Base-by-base conservation (phyloP, 768 basidiomycete species). In the Boletus eberwhitei region DNA sequence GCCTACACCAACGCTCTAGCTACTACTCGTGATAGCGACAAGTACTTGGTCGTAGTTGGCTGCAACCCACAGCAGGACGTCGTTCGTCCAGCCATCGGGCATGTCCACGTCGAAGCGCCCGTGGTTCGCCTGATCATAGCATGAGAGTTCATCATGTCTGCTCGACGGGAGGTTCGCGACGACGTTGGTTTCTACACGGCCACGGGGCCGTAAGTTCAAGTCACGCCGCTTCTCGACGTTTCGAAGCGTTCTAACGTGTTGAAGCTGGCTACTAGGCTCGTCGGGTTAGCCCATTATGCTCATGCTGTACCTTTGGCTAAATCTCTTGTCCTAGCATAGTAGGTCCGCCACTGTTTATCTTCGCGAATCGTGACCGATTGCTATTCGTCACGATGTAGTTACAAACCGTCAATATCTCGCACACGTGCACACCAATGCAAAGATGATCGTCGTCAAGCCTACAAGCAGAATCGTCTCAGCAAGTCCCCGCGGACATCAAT, bases 41-140 rank as follows among this genome's bases (percentile, higher is more conserved):
- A 93, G 76, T 13, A 80, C 66, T 2, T 74, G 46, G 0, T 88
- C 90, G 61, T 86, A 90, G 42, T 75, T 78, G 57, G 79, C 81
- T 19, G 88, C 84, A 21, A 88, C 74, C 86, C 87, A 92, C 37
- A 93, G 78, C 50, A 84, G 65, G 11, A 86, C 89, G n/a, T 90
- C 90, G 61, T 93, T 93, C 40, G 90, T 92, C 91, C 90, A 94
- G 16, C 91, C 90, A 64, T 29, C 29, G 29, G 29, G 29, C 29
- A 29, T 29, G 29, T 29, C 29, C 8, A 3, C 34, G 35, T 17
- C 16, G 35, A 16, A 36, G 19, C 35, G 47, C 47, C 35, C 17
- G 8, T 2, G 6, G 16, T 19, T 21, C 37, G 14, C 24, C 24
- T 24, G 24, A 24, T 24, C 24, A 24, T 4, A 24, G 24, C 24